Percentiles rank a stretch among this genome's conserved stretches.
These are phyloP conservation scores for Pichia sp. DNA, from an alignment of 1,139 yeast species.

Conservation along the genomic window DNA sequence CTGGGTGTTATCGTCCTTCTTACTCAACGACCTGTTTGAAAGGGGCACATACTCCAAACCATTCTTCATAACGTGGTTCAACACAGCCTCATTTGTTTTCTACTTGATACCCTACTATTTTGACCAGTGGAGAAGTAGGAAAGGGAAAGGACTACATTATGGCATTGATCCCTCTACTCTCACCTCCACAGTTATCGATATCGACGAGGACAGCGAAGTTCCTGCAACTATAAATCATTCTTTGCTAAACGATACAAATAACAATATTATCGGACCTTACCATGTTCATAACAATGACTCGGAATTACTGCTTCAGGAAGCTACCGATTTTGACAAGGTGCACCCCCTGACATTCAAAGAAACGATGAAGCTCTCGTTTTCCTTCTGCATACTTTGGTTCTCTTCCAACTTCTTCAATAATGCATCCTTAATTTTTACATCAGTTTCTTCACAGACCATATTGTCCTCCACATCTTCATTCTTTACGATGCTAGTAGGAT, in stretches of 20 bases:
- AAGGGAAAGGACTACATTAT: no score
- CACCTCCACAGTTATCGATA: no score
- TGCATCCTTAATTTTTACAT: conserved; percentile 78
- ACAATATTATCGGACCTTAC: not conserved
- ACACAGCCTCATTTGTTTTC: conserved; percentile 76
- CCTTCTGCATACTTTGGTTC: conserved; percentile 86
- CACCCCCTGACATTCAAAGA: conserved; percentile 32
- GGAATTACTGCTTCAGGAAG: not conserved
- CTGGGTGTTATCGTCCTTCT: conserved; percentile 85
- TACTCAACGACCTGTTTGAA: conserved; percentile 68
- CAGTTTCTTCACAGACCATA: conserved; percentile 91
- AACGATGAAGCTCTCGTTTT: conserved; percentile 60
- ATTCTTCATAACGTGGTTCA: conserved; percentile 85
- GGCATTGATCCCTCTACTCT: no score
- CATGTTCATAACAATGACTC: conserved; percentile 1
- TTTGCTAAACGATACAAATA: not conserved
- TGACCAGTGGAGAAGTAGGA: conserved; percentile 1
- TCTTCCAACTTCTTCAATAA: conserved; percentile 82
- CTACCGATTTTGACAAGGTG: conserved; percentile 5
- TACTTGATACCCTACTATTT: conserved; percentile 59
- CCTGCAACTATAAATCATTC: not conserved
- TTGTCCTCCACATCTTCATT: conserved; percentile 87
- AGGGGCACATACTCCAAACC: conserved; percentile 74
- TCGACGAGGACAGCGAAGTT: no score
- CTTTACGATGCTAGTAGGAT: conserved; percentile 84